These are phyloP conservation scores for Athelia sp. DNA, from an alignment of 1,284 basidiomycete species.

Conservation along the genomic window DNA sequence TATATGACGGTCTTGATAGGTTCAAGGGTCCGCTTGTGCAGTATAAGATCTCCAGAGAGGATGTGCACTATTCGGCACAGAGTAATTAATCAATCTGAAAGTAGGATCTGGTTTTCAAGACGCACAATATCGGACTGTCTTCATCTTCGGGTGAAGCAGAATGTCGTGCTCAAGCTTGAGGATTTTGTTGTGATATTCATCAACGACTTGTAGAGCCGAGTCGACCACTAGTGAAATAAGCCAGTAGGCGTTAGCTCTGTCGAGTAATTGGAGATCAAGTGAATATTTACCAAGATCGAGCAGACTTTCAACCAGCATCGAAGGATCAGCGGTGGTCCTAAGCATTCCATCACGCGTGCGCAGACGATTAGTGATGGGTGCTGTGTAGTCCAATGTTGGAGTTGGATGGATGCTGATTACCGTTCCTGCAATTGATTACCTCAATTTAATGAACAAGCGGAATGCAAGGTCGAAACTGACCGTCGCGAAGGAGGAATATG, in stretches of 20 bases:
- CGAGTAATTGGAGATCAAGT: background rate
- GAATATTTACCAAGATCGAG: constrained; percentile 60
- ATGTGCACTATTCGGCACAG: constrained; percentile 49
- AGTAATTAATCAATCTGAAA: background rate
- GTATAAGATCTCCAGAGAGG: constrained; percentile 63
- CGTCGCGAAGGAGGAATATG: constrained; percentile 61
- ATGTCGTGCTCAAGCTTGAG: constrained; percentile 55
- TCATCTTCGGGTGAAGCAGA: constrained; percentile 53
- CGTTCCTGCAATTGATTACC: constrained; percentile 37
- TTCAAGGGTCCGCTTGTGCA: constrained; percentile 64
- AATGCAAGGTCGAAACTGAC: constrained; percentile 23
- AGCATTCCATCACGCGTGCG: constrained; percentile 53
- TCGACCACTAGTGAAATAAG: constrained; percentile 73
- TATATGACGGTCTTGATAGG: constrained; percentile 66
- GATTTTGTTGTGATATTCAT: constrained; percentile 59
- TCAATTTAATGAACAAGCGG: background rate
- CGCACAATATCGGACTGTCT: constrained; percentile 49
- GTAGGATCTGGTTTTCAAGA: constrained; percentile 3
- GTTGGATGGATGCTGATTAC: constrained; percentile 54
- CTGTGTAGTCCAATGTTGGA: constrained; percentile 42
- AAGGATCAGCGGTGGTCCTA: constrained; percentile 54
- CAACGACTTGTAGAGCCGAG: constrained; percentile 59
- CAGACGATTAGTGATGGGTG: constrained; percentile 51
- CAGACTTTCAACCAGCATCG: constrained; percentile 55
- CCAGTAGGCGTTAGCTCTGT: background rate